Percentiles rank a stretch among this genome's conserved stretches.
These are phyloP conservation scores for Ricinus communis DNA, from an alignment of 345 rosid species.

Conservation along the genomic window DNA sequence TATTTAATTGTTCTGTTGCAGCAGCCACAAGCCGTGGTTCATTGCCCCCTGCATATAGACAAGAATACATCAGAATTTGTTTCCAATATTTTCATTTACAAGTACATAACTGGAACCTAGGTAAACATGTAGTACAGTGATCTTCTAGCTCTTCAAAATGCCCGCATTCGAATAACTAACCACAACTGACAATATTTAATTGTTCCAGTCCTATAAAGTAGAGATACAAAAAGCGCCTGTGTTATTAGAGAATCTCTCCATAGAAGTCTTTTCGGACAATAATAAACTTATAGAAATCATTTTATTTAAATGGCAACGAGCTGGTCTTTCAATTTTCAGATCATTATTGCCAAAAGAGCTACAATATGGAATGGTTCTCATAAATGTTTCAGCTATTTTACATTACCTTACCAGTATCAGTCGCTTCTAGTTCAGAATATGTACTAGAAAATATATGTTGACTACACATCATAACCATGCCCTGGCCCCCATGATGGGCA, in stretches of 20 bases:
- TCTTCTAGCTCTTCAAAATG: neutral
- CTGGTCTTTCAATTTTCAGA: neutral
- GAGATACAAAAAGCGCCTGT: no score
- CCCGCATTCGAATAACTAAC: neutral
- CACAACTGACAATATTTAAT: neutral
- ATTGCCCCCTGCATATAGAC: slow-evolving; percentile 67
- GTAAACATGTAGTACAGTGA: neutral
- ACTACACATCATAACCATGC: neutral
- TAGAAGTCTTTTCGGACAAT: neutral
- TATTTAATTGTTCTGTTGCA: slow-evolving; percentile 67
- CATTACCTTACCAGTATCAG: neutral
- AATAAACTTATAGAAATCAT: neutral
- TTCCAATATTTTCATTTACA: neutral
- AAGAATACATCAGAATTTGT: slow-evolving; percentile 11
- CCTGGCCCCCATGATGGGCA: neutral
- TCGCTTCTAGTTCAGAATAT: neutral
- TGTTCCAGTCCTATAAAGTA: no score
- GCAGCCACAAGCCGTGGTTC: slow-evolving; percentile 90
- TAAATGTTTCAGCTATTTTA: neutral
- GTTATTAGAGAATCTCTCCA: no score
- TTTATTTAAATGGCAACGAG: neutral
- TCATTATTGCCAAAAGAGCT: neutral
- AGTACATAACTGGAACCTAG: neutral
- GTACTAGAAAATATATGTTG: neutral
- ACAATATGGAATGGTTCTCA: neutral